Percentiles rank a stretch among this genome's conserved stretches.
Evolutionary conservation across 2,329 filamentous ascomycete genomes (phyloP).

Genomic region (Madurella fahalii): DNA sequence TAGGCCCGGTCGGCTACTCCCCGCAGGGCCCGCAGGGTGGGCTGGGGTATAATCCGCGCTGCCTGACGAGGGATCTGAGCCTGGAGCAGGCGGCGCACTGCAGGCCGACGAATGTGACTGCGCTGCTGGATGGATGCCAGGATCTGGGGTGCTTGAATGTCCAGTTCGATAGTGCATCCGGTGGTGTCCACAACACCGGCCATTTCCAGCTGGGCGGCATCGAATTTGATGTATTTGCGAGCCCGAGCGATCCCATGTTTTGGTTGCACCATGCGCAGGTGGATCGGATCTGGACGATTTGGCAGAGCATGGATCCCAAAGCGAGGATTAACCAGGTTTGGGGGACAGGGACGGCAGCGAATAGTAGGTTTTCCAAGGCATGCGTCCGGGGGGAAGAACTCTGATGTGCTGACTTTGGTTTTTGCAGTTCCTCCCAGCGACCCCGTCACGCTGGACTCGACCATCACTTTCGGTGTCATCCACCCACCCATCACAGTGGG

Average conservation of each 20-base stretch:
- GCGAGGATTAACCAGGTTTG: slow-evolving; percentile 9
- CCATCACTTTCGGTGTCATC: slow-evolving; percentile 17
- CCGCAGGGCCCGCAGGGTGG: slow-evolving; percentile 14
- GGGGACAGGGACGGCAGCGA: slow-evolving; percentile 17
- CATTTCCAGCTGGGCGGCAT: slow-evolving; percentile 18
- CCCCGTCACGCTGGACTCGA: slow-evolving; percentile 16
- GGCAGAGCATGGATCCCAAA: slow-evolving; percentile 15
- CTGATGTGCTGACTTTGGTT: neutral
- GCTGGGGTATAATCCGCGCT: slow-evolving; percentile 22
- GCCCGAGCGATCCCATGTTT: slow-evolving; percentile 20
- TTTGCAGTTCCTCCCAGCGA: slow-evolving; percentile 15
- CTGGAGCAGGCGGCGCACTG: neutral
- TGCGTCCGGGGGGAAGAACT: neutral
- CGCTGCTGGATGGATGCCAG: slow-evolving; percentile 11
- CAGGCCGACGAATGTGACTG: slow-evolving; percentile 10
- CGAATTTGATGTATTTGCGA: slow-evolving; percentile 15
- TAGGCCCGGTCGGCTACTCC: slow-evolving; percentile 16
- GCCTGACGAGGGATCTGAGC: slow-evolving; percentile 18
- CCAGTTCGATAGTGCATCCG: slow-evolving; percentile 8
- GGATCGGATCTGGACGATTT: slow-evolving; percentile 21
- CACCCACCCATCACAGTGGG: slow-evolving; percentile 19
- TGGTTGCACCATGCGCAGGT: slow-evolving; percentile 23
- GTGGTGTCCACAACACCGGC: slow-evolving; percentile 14
- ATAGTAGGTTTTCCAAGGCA: slow-evolving; percentile 14
- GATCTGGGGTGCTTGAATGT: slow-evolving; percentile 6